Conservation (phyloP, 495 filamentous ascomycete genomes). For the Wilcoxina mikolae region DNA sequence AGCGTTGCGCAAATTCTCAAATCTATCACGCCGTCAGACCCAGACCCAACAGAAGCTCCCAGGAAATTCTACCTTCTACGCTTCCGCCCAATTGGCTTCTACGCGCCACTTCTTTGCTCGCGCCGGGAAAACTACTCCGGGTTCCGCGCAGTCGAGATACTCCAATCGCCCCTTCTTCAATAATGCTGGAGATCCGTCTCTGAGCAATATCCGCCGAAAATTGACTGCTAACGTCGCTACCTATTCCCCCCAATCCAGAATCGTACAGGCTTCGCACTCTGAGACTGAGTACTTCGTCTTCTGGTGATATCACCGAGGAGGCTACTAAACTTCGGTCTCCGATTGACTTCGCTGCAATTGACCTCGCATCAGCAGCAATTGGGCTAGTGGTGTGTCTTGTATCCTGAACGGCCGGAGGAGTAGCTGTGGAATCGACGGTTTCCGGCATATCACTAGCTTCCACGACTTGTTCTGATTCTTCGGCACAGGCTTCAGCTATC, state of each 20-base stretch:
- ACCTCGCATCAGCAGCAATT: constrained; percentile 1
- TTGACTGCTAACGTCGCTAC: constrained; percentile 23
- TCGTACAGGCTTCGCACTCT: constrained; percentile 28
- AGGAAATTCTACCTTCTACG: neutral
- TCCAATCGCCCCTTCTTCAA: constrained; percentile 16
- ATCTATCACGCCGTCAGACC: neutral
- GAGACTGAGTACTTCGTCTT: constrained; percentile 25
- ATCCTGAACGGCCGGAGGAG: neutral
- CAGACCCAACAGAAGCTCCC: neutral
- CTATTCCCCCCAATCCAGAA: constrained; percentile 17
- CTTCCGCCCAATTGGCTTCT: constrained; percentile 1
- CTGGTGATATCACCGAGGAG: constrained; percentile 18
- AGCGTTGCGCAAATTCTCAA: neutral
- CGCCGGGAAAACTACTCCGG: constrained; percentile 4
- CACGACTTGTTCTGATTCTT: neutral
- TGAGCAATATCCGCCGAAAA: constrained; percentile 10
- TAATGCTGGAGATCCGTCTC: constrained; percentile 21
- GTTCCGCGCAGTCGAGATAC: neutral
- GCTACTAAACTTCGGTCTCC: constrained; percentile 3
- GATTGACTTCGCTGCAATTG: constrained; percentile 3
- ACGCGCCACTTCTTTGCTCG: neutral
- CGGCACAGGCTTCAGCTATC: neutral
- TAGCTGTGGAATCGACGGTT: neutral
- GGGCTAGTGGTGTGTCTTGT: neutral
- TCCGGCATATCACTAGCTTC: neutral